These are phyloP conservation scores for Pythium rishiriense DNA, from an alignment of 352 stramenopile species.

Conservation along the genomic window DNA sequence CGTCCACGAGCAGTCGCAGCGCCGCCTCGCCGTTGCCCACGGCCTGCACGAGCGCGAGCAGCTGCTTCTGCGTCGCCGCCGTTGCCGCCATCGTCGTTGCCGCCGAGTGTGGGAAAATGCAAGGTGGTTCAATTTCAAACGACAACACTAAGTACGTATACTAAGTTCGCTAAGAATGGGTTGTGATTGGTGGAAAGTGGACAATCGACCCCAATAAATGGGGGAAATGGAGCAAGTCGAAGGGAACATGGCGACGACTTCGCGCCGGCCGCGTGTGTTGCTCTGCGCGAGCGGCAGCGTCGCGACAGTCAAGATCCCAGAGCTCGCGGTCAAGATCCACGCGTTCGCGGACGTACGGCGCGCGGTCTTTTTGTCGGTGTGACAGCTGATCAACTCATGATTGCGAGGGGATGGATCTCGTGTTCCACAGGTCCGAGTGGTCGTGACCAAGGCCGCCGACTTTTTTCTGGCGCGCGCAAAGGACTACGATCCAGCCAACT, in stretches of 20 bases:
- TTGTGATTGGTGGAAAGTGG: constrained; percentile 16
- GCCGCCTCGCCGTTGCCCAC: constrained; percentile 23
- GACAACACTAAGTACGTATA: constrained; percentile 13
- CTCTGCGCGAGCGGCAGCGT: constrained; percentile 85
- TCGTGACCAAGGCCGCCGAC: constrained; percentile 78
- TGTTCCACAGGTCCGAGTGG: constrained; percentile 61
- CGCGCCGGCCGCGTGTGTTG: constrained; percentile 52
- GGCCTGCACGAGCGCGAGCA: constrained; percentile 25
- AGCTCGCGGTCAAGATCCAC: constrained; percentile 66
- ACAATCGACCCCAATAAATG: background rate
- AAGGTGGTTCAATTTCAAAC: constrained; percentile 27
- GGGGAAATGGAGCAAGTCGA: background rate
- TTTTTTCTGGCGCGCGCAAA: constrained; percentile 83
- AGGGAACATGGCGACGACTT: constrained; percentile 4
- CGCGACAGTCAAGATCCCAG: constrained; percentile 85
- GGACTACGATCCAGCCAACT: constrained; percentile 62
- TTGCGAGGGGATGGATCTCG: background rate
- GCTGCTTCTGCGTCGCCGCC: constrained; percentile 29
- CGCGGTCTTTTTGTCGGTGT: background rate
- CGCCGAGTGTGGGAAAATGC: no score
- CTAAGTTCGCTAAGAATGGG: constrained; percentile 15
- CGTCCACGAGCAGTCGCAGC: constrained; percentile 10
- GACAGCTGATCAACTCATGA: background rate
- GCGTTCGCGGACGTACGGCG: constrained; percentile 56
- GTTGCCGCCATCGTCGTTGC: background rate